Percentiles rank a stretch among this genome's conserved stretches.
Conservation (phyloP, 768 basidiomycete species). For the Psilocybe cubensis region DNA sequence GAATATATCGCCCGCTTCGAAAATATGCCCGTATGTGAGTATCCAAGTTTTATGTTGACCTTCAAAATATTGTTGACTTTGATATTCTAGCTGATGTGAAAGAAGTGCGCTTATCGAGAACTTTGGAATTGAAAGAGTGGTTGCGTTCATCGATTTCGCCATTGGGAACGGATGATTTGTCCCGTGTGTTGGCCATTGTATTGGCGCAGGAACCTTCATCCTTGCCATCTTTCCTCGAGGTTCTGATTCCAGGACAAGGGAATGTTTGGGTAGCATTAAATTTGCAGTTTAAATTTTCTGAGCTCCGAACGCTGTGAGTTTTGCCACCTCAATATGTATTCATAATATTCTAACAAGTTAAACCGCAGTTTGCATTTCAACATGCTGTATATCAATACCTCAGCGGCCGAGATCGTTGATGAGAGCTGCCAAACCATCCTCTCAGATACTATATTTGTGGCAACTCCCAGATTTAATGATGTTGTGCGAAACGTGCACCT, state of each 20-base stretch:
- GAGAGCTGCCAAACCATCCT: conserved; percentile 36
- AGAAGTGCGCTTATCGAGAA: conserved; percentile 36
- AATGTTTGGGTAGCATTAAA: conserved; percentile 46
- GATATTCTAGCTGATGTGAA: conserved; percentile 39
- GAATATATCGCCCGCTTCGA: conserved; percentile 9
- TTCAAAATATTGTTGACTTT: conserved; percentile 1
- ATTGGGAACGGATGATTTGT: conserved; percentile 39
- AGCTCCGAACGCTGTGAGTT: conserved; percentile 32
- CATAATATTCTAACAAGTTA: neutral
- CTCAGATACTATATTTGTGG: conserved; percentile 32
- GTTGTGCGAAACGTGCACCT: conserved; percentile 26
- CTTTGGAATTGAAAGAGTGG: conserved; percentile 68
- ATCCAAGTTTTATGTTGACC: neutral
- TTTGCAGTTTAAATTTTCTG: conserved; percentile 28
- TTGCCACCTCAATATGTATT: neutral
- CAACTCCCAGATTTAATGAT: conserved; percentile 25
- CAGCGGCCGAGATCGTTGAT: conserved; percentile 26
- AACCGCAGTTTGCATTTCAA: conserved; percentile 3
- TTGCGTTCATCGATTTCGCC: conserved; percentile 49
- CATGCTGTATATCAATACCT: conserved; percentile 44
- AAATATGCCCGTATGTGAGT: conserved; percentile 46
- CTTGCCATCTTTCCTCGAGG: conserved; percentile 44
- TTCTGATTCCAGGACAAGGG: conserved; percentile 43
- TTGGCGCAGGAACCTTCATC: conserved; percentile 44
- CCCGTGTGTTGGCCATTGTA: conserved; percentile 42